phyloP scores from a whole-genome alignment of 2,329 filamentous ascomycete genomes.

The Dryadomyces sulphureus region DNA sequence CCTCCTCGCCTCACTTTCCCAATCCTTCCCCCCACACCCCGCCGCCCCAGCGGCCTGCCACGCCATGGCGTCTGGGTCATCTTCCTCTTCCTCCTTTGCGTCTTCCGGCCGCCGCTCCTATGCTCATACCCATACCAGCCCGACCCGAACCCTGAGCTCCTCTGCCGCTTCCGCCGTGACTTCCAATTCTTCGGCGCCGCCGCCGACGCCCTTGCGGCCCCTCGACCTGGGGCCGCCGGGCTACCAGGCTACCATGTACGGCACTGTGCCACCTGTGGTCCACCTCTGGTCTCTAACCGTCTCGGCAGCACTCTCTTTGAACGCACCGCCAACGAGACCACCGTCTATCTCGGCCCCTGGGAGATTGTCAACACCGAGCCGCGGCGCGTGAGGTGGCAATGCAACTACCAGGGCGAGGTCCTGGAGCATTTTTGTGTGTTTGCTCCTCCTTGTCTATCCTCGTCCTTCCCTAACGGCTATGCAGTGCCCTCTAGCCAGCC shows the following conservation, averaged over 20 bases:
- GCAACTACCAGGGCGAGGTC: conserved; percentile 35
- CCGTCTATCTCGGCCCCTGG: conserved; percentile 38
- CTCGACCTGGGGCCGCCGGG: conserved; percentile 37
- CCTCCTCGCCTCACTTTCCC: too few relatives aligned
- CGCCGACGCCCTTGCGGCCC: conserved; percentile 24
- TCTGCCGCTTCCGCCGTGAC: conserved; percentile 29
- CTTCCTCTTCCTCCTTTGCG: conserved; percentile 32
- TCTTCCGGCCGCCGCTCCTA: conserved; percentile 28
- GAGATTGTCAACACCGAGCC: conserved; percentile 31
- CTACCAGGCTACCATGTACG: conserved; percentile 39
- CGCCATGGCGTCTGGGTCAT: conserved; percentile 22
- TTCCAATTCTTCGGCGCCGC: conserved; percentile 23
- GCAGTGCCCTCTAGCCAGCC: conserved; percentile 30
- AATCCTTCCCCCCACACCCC: too few relatives aligned
- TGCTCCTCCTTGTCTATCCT: not conserved
- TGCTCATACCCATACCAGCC: conserved; percentile 26
- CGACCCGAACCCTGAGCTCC: conserved; percentile 28
- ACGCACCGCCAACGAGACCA: conserved; percentile 31
- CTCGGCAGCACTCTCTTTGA: conserved; percentile 31
- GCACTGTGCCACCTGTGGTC: not conserved
- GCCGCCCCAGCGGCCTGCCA: too few relatives aligned
- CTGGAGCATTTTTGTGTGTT: conserved; percentile 35
- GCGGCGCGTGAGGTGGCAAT: conserved; percentile 36
- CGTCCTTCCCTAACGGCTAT: not conserved
- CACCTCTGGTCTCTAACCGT: not conserved